Evolutionary conservation across 179 eudicot species (phyloP).

Genomic region (Heliamphora pulchella): DNA sequence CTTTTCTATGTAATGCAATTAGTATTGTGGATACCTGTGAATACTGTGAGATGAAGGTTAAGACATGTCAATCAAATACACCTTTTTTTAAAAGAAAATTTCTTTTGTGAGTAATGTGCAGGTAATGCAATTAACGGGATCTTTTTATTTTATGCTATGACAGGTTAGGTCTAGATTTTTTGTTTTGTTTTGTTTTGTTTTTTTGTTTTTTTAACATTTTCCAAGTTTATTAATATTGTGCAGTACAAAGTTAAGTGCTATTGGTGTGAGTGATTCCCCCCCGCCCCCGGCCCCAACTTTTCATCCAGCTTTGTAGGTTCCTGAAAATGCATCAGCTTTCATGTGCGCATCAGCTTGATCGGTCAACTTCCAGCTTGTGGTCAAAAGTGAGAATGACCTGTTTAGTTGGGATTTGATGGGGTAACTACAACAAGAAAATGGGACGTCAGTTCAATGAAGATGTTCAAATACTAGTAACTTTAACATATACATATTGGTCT

Average conservation of each 20-base stretch:
- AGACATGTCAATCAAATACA: background rate
- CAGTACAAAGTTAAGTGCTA: background rate
- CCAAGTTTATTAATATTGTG: conserved; percentile 5
- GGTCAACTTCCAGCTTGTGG: background rate
- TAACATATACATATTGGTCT: background rate
- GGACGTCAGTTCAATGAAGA: background rate
- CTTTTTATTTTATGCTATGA: background rate
- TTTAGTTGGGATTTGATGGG: background rate
- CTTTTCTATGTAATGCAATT: conserved; percentile 8
- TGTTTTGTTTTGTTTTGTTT: background rate
- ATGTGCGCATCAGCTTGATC: background rate
- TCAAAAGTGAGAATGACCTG: background rate
- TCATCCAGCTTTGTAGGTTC: background rate
- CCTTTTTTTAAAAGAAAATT: background rate
- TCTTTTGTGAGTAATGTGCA: background rate
- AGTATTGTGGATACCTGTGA: background rate
- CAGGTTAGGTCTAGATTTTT: background rate
- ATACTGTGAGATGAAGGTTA: background rate
- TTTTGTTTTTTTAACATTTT: background rate
- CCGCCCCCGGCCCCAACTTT: background rate
- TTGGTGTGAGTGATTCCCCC: background rate
- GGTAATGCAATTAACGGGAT: background rate
- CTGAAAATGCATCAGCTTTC: background rate
- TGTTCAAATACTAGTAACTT: background rate
- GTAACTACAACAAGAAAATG: background rate